A percentile compares a stretch with the other conserved stretches of the same genome.
These are phyloP conservation scores for Cytidiella melzeri DNA, from an alignment of 768 basidiomycete genomes.

Conservation along the genomic window DNA sequence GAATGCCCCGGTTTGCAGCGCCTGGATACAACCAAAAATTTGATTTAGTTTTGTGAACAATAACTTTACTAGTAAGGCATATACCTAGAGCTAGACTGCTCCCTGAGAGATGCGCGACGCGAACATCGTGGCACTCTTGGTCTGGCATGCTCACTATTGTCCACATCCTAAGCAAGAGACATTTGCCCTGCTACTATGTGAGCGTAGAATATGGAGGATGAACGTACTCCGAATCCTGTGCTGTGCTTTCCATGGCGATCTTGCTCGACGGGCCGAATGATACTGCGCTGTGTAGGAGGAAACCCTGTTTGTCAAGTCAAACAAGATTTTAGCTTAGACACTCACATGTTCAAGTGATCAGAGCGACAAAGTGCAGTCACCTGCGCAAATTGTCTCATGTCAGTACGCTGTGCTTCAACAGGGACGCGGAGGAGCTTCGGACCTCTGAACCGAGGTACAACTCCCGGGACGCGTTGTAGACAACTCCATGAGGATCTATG, in stretches of 20 bases:
- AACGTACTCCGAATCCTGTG: constrained; percentile 32
- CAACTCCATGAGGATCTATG: not conserved
- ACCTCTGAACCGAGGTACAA: constrained; percentile 9
- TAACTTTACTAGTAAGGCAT: no score
- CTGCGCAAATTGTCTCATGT: not conserved
- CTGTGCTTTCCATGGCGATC: constrained; percentile 42
- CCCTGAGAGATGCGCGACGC: constrained; percentile 46
- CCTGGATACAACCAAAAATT: constrained; percentile 33
- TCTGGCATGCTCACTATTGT: constrained; percentile 17
- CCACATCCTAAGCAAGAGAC: constrained; percentile 12
- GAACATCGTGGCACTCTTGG: constrained; percentile 47
- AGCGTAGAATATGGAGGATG: no score
- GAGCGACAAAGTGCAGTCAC: constrained; percentile 10
- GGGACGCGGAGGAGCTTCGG: not conserved
- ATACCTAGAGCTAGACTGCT: constrained; percentile 51
- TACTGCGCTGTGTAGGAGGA: constrained; percentile 38
- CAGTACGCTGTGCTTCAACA: not conserved
- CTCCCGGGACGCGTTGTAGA: not conserved
- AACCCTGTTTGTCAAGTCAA: no score
- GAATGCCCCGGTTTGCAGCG: constrained; percentile 43
- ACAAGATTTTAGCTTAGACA: no score
- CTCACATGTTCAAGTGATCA: constrained; percentile 8
- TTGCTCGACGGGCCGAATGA: constrained; percentile 48
- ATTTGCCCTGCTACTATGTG: constrained; percentile 12
- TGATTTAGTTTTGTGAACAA: no score